phyloP scores from a whole-genome alignment of 106 monocot genomes.

The Cymbidium sinense region DNA sequence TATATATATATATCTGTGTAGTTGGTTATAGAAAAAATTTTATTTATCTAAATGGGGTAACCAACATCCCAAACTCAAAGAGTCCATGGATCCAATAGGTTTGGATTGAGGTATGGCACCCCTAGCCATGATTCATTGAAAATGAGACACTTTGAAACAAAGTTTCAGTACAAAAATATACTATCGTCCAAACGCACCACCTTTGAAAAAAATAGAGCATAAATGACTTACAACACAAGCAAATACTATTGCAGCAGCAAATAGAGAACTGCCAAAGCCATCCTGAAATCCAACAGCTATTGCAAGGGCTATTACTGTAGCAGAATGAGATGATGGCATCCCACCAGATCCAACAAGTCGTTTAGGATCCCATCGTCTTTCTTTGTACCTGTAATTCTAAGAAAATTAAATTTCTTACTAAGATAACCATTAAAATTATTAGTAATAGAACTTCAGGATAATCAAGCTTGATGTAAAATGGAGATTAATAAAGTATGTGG shows the following conservation, averaged over 20 bases:
- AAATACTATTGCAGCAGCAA: constrained; percentile 62
- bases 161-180: too few species aligned
- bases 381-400: constrained; percentile 67
- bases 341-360: constrained; percentile 86
- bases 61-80: too few species aligned
- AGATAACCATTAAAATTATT: neutral
- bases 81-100: too few species aligned
- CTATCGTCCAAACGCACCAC: neutral
- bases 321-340: constrained; percentile 95
- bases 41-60: too few species aligned
- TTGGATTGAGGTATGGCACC: too few species aligned
- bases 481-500: too few species aligned
- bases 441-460: neutral
- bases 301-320: constrained; percentile 85
- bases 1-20: too few species aligned
- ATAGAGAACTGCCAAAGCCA: constrained; percentile 65
- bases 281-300: constrained; percentile 72
- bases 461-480: too few species aligned
- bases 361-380: constrained; percentile 85
- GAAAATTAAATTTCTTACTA: constrained; percentile 10
- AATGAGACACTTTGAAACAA: too few species aligned
- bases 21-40: too few species aligned
- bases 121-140: too few species aligned
- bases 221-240: constrained; percentile 60
- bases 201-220: neutral